Evolutionary conservation across 108 stramenopile species (phyloP), one percentile per base, ranked within the genome.

Genomic region (Cylindrotheca closterium): DNA sequence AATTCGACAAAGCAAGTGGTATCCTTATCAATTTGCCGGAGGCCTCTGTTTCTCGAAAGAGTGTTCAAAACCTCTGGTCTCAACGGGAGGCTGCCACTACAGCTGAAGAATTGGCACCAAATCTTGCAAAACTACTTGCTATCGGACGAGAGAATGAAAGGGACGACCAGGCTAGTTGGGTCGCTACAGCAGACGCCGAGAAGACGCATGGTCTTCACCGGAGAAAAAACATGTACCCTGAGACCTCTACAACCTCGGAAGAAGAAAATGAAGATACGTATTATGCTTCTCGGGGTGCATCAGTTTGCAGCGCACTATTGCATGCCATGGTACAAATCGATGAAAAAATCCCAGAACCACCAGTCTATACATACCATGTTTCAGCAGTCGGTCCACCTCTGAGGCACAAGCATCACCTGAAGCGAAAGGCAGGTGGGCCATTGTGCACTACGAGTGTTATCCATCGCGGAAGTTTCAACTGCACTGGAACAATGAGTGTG

Each of bases 251-350:
- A 17, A 73, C 84, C 19, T 82, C 80, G 1, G 88, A 87, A 34
- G 91, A 88, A 10, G 86, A 82, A 27, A 82, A 89, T 69, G 88
- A 81, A 34, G 78, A 89, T 70, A 80, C 80, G 0, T 88, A 86
- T 60, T 84, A 80, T 55, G 75, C 79, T 1, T 83, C 86, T 2
- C 71, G 88, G 21, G 91, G 87, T 25, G 91, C 91, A 12, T 83
- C 79, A 58, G 84, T 88, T 10, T 92, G 88, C 53, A 84, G 80
- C 42, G 78, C 83, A 5, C 62, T 92, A 50, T 68, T 92, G 15
- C 86, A 92, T 75, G 88, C 87, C 3, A 87, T 92, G 84, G 78
- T 84, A 47, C 91, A 92, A 51, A 92, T 92, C 57, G 88, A 89
- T 55, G 80, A 73, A 25, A 59, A 86, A 15, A 81, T 92, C 17